A percentile compares a stretch with the other conserved stretches of the same genome.
Evolutionary conservation across 345 rosid genomes (phyloP).

Genomic region (Salix koriyanagi): DNA sequence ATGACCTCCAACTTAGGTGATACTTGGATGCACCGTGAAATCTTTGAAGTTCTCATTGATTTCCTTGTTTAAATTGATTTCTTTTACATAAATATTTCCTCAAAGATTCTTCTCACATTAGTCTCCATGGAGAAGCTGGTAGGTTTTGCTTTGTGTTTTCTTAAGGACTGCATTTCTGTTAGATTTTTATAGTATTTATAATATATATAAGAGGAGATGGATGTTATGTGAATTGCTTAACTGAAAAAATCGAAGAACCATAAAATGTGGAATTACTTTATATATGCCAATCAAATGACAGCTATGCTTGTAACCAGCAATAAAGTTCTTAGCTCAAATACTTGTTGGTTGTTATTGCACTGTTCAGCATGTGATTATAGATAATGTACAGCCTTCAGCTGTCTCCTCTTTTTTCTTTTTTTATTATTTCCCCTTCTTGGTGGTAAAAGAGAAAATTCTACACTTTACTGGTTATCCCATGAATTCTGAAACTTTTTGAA

Average conservation of each 20-base stretch:
- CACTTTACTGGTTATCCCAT: neutral
- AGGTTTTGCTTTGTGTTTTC: neutral
- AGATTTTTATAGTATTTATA: neutral
- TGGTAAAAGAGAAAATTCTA: neutral
- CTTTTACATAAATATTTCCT: neutral
- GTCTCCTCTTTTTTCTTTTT: neutral
- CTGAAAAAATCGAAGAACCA: neutral
- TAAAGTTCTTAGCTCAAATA: neutral
- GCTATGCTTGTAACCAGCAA: neutral
- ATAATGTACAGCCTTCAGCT: neutral
- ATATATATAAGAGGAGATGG: neutral
- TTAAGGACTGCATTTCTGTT: neutral
- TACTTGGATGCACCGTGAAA: slow-evolving; percentile 23
- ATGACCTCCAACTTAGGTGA: slow-evolving; percentile 94
- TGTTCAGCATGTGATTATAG: neutral
- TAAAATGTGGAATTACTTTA: neutral
- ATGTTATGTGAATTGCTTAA: slow-evolving; percentile 2
- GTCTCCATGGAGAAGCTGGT: neutral
- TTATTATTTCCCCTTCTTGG: neutral
- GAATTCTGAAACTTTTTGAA: neutral
- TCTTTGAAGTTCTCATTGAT: slow-evolving; percentile 22
- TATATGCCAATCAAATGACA: slow-evolving; percentile 6
- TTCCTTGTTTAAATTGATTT: slow-evolving; percentile 10
- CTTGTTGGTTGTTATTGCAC: neutral
- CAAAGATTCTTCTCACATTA: slow-evolving; percentile 3